phyloP scores from a whole-genome alignment of 2,329 filamentous ascomycete genomes.

The Paracoccidioides brasiliensis region DNA sequence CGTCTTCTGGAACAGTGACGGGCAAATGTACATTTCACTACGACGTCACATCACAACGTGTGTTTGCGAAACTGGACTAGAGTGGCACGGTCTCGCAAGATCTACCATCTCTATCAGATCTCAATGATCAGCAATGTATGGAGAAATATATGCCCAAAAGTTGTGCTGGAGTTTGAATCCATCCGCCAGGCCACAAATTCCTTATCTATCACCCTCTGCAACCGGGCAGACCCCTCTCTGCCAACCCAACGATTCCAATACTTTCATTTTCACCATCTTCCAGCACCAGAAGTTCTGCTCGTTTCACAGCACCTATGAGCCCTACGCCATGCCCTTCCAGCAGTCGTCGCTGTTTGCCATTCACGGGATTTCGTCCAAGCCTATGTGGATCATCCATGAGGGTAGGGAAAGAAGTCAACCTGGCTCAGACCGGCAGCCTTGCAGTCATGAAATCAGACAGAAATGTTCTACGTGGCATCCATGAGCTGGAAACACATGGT shows the following conservation, averaged over 20 bases:
- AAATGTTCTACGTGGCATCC: conserved; percentile 47
- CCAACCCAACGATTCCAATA: conserved; percentile 33
- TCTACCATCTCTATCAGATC: conserved; percentile 27
- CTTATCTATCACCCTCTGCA: conserved; percentile 43
- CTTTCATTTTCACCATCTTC: conserved; percentile 42
- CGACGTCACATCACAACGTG: conserved; percentile 38
- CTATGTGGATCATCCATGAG: conserved; percentile 46
- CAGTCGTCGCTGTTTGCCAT: conserved; percentile 38
- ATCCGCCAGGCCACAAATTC: conserved; percentile 51
- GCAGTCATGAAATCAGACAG: conserved; percentile 24
- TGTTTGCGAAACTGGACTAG: conserved; percentile 34
- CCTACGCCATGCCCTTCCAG: conserved; percentile 41
- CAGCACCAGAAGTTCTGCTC: conserved; percentile 41
- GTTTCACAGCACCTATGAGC: conserved; percentile 43
- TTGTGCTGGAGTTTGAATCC: conserved; percentile 27
- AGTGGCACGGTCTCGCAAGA: conserved; percentile 39
- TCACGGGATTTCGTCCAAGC: conserved; percentile 37
- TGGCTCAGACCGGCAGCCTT: conserved; percentile 3
- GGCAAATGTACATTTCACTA: conserved; percentile 40
- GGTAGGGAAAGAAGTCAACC: conserved; percentile 15
- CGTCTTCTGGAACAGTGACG: conserved; percentile 43
- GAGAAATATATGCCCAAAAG: conserved; percentile 34
- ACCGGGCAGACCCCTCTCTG: conserved; percentile 35
- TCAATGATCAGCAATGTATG: conserved; percentile 36
- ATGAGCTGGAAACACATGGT: conserved; percentile 40